Evolutionary conservation across 1,284 basidiomycete genomes (phyloP), one percentile per base, ranked within the genome.

Genomic region (Ustilago loliicola): DNA sequence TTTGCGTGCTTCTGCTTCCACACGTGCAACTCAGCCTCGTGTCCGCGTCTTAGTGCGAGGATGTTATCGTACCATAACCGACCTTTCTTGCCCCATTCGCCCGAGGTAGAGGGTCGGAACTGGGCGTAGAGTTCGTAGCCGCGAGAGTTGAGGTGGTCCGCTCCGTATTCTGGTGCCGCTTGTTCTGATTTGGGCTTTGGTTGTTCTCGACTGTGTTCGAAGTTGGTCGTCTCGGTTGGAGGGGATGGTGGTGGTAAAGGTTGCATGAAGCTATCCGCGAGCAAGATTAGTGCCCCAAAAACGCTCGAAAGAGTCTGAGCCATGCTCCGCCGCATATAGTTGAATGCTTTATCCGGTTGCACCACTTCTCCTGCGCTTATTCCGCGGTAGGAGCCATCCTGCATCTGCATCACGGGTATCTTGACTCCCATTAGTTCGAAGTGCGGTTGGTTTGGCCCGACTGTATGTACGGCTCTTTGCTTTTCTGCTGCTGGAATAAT

Each of bases 381-480:
- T 0, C 93, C 96, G 27, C 94, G 91, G 92, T 95, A 98, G 72
- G 88, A 90, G 88, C 67, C 90, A 88, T 80, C 73, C 78, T 90
- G 91, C 40, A 90, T 92, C 81, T 90, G 91, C 87, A 91, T 94
- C 13, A 98, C 91, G 0, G 94, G 93, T 83, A 95, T 94, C 93
- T 92, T 91, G 86, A 93, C 89, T 48, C 93, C 92, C 90, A 98
- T 93, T 48, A 98, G 88, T 74, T 94, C 93, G 23, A 98, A 93
- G 87, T 93, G 97, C 3, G 96, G 95, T 87, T 98, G 96, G 10
- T 92, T 90, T 38, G 92, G 92, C 17, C 89, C 90, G 3, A 90
- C 90, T 59, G 91, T 90, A 61, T 89, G 87, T 66, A 88, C 88
- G 2, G 71, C 40, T 23, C 72, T 58, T 10, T 79, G 59, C 29